Base-by-base conservation (phyloP, 2,329 filamentous ascomycete genomes). In the Tolypocladium cylindrosporum region DNA sequence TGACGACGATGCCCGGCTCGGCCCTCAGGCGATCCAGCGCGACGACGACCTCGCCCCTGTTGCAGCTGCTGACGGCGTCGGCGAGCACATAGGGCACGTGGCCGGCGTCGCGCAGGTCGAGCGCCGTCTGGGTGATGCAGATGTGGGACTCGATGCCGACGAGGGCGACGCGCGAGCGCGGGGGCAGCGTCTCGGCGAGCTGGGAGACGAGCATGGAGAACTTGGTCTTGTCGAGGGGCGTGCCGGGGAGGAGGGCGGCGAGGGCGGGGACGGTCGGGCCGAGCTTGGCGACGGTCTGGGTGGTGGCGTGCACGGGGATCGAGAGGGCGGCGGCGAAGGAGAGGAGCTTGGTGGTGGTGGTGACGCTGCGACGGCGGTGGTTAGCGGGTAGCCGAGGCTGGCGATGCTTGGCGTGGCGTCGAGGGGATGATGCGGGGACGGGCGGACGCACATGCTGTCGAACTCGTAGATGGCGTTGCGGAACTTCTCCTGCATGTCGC, bases 401-500 rank as follows among this genome's bases (percentile, higher is more conserved):
- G 53, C 51, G 51, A 39, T 39, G 34, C 9, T 27, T 50, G 43
- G 57, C 42, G 16, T 31, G 56, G 51, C 2, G 52, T 48, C 54
- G 37, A 41, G 56, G 55, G 45, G 41, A 10, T 4, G 24, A 43
- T 14, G 51, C 39, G 34, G 48, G 34, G 5, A 14, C 24, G 9
- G 37, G 51, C 3, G 24, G 10, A 69, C 77, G 59, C 78, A 90
- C 86, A 97, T 82, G 70, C 89, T 91, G 62, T 90, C 83, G 69
- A 92, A 97, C 69, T 95, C 87, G 75, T 87, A 83, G 66, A 97
- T 96, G 58, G 86, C 87, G 10, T 79, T 78, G 61, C 90, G 84
- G 75, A 97, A 97, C 72, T 91, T 95, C 65, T 97, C 93, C 76
- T 97, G 93, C 62, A 97, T 80, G 69, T 97, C 93, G 76, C 93